These are phyloP conservation scores for Boletus sp. DNA, from an alignment of 768 basidiomycete species.

Conservation along the genomic window DNA sequence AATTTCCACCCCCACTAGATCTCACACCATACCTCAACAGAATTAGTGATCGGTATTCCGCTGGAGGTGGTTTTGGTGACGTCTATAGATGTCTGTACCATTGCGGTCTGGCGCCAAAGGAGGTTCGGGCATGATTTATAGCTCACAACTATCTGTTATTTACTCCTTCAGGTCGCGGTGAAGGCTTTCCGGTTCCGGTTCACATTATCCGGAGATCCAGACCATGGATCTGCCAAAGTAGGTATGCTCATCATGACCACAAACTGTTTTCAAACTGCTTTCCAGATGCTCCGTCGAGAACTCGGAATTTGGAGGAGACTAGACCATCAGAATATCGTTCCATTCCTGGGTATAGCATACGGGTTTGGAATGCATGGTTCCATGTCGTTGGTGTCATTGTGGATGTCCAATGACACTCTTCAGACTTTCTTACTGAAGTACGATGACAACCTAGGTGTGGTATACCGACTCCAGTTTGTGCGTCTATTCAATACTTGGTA, in stretches of 20 bases:
- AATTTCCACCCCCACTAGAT: neutral
- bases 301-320: neutral
- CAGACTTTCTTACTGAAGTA: neutral
- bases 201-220: neutral
- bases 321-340: neutral
- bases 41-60: neutral
- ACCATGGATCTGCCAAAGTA: neutral
- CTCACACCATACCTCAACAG: slow-evolving; percentile 1
- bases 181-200: neutral
- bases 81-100: neutral
- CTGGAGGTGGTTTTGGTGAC: slow-evolving; percentile 3
- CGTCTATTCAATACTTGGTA: neutral
- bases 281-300: neutral
- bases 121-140: neutral
- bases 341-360: neutral
- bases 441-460: neutral
- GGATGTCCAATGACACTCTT: neutral
- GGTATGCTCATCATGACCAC: neutral
- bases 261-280: neutral
- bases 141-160: neutral
- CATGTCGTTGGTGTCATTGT: neutral
- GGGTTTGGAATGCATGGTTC: neutral
- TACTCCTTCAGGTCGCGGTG: neutral
- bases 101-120: neutral
- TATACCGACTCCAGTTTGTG: neutral